phyloP scores from a whole-genome alignment of 1,284 basidiomycete genomes.

The Boletus sp. region DNA sequence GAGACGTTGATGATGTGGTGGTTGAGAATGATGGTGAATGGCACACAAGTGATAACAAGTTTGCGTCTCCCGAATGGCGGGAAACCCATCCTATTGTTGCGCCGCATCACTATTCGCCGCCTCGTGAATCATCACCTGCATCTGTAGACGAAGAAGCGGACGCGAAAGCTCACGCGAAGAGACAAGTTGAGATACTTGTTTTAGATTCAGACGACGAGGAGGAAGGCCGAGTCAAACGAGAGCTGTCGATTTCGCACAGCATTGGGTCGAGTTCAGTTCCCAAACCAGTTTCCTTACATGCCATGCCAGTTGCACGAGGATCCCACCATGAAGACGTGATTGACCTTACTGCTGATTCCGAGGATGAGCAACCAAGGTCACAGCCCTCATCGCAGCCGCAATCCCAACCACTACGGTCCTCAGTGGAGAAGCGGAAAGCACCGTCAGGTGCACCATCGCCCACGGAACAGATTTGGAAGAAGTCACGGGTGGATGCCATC shows the following conservation, averaged over 20 bases:
- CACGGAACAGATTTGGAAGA: conserved; percentile 70
- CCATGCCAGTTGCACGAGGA: conserved; percentile 20
- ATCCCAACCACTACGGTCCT: conserved; percentile 24
- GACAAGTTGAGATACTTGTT: conserved; percentile 61
- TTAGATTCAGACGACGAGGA: conserved; percentile 75
- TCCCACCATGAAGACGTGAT: conserved; percentile 51
- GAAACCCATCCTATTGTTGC: conserved; percentile 42
- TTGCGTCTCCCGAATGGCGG: conserved; percentile 71
- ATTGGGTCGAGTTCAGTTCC: conserved; percentile 37
- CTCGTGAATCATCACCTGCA: conserved; percentile 35
- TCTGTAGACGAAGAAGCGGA: conserved; percentile 40
- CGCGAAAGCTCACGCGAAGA: conserved; percentile 38
- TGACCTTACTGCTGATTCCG: conserved; percentile 75
- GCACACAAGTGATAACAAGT: conserved; percentile 88
- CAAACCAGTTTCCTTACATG: conserved; percentile 16
- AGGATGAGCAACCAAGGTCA: conserved; percentile 55
- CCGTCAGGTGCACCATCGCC: conserved; percentile 46
- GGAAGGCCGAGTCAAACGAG: conserved; percentile 68
- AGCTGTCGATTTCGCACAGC: conserved; percentile 59
- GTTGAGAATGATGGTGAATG: conserved; percentile 94
- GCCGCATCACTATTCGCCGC: conserved; percentile 30
- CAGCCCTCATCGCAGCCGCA: conserved; percentile 26
- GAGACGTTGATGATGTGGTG: conserved; percentile 85
- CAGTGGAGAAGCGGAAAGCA: conserved; percentile 56
- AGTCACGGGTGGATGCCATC: conserved; percentile 48